These are phyloP conservation scores for Arthroderma sp. DNA, from an alignment of 2,329 filamentous ascomycete genomes.

Conservation along the genomic window DNA sequence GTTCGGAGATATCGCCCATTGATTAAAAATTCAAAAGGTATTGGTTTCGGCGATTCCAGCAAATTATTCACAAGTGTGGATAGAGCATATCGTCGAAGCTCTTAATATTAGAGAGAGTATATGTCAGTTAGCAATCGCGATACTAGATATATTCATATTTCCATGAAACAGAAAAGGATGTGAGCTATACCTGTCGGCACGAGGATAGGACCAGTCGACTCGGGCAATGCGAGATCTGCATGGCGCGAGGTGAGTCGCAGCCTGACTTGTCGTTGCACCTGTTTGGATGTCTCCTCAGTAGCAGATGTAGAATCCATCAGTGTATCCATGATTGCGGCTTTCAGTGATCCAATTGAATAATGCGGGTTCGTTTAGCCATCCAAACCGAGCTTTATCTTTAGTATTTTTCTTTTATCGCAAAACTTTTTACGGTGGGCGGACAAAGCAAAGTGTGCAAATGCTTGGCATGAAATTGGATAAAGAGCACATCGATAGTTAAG, in stretches of 20 bases:
- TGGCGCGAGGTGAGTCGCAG: constrained; percentile 44
- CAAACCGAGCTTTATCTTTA: neutral
- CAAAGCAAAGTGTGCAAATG: constrained; percentile 26
- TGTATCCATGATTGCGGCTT: neutral
- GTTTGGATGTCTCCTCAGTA: constrained; percentile 9
- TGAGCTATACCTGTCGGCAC: constrained; percentile 42
- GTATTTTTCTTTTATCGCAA: neutral
- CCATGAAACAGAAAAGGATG: constrained; percentile 3
- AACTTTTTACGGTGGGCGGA: constrained; percentile 5
- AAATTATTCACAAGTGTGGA: constrained; percentile 53
- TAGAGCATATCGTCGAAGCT: constrained; percentile 46
- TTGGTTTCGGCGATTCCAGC: constrained; percentile 41
- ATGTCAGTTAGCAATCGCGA: constrained; percentile 13
- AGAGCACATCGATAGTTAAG: neutral
- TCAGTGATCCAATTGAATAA: neutral
- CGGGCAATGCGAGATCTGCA: constrained; percentile 42
- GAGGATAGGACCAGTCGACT: constrained; percentile 44
- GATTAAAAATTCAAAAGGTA: constrained; percentile 75
- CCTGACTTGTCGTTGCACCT: constrained; percentile 39
- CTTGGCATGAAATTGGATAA: neutral
- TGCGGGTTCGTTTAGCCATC: neutral
- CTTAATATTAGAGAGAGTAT: constrained; percentile 21
- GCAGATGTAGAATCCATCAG: constrained; percentile 15
- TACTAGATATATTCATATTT: neutral
- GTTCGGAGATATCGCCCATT: constrained; percentile 86